Conservation (phyloP, 768 basidiomycete species). For the Calocybe cyanea region DNA sequence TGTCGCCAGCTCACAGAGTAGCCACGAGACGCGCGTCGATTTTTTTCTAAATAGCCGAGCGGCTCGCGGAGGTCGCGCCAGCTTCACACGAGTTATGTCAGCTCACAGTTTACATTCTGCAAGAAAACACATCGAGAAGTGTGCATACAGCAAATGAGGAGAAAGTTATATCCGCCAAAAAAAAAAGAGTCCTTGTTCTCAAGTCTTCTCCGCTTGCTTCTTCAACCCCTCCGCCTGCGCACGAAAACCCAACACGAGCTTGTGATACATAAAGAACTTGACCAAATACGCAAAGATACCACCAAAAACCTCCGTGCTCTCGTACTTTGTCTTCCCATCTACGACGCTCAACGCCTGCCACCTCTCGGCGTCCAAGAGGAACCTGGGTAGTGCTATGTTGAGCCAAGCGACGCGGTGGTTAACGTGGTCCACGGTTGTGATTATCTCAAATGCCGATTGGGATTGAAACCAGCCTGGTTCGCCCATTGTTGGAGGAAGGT, state of each 20-base stretch:
- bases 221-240: constrained; percentile 61
- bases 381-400: constrained; percentile 34
- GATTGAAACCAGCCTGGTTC: constrained; percentile 35
- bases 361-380: constrained; percentile 50
- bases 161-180: too few relatives aligned
- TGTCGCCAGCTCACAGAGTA: too few relatives aligned
- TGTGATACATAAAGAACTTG: constrained; percentile 36
- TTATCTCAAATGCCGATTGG: constrained; percentile 37
- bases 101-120: too few relatives aligned
- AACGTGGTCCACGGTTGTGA: constrained; percentile 49
- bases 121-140: too few relatives aligned
- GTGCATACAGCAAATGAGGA: too few relatives aligned
- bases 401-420: constrained; percentile 59
- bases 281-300: constrained; percentile 55
- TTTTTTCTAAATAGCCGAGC: too few relatives aligned
- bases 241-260: constrained; percentile 41
- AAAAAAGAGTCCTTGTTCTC: background rate
- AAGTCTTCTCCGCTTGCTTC: constrained; percentile 37
- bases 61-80: too few relatives aligned
- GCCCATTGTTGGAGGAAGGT: constrained; percentile 59
- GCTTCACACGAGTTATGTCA: too few relatives aligned
- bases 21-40: too few relatives aligned
- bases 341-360: constrained; percentile 60
- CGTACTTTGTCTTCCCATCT: constrained; percentile 57
- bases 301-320: constrained; percentile 57